Percentiles rank a stretch among this genome's conserved stretches.
Conservation (phyloP, 768 basidiomycete species). For the Podaxis mareebaensis region DNA sequence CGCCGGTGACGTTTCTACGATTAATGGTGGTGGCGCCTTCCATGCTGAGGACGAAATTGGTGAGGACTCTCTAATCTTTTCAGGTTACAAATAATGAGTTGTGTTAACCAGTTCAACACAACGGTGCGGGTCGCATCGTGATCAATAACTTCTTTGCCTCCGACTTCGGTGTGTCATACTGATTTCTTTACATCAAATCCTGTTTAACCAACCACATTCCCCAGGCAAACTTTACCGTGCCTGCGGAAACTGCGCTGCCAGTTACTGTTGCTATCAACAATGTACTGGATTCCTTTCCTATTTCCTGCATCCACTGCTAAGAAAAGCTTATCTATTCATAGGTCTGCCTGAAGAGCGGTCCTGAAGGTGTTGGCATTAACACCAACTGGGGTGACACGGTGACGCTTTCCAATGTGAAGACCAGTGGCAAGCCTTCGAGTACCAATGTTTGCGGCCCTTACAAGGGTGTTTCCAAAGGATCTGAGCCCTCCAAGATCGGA, state of each 20-base stretch:
- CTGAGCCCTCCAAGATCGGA: slow-evolving; percentile 29
- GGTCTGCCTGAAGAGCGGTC: slow-evolving; percentile 26
- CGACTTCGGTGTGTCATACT: slow-evolving; percentile 23
- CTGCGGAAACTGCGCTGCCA: slow-evolving; percentile 27
- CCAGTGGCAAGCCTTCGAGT: slow-evolving; percentile 26
- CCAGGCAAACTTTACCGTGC: slow-evolving; percentile 30
- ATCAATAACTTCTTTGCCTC: slow-evolving; percentile 30
- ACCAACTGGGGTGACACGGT: slow-evolving; percentile 32
- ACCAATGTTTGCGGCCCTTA: slow-evolving; percentile 30
- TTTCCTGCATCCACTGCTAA: too few species aligned
- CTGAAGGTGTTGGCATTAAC: slow-evolving; percentile 28
- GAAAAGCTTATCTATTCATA: not conserved
- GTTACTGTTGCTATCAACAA: slow-evolving; percentile 24
- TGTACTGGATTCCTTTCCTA: too few species aligned
- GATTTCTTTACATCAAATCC: slow-evolving; percentile 1
- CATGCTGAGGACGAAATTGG: slow-evolving; percentile 28
- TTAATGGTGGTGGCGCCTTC: slow-evolving; percentile 30
- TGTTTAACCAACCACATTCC: not conserved
- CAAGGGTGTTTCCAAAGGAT: slow-evolving; percentile 23
- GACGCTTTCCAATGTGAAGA: slow-evolving; percentile 25
- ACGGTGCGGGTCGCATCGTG: slow-evolving; percentile 26
- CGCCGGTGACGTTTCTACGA: slow-evolving; percentile 26
- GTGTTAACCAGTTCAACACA: slow-evolving; percentile 28
- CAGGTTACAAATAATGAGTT: too few species aligned
- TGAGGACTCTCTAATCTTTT: slow-evolving; percentile 11